phyloP scores from a whole-genome alignment of 345 rosid genomes.

The Gossypium australe region DNA sequence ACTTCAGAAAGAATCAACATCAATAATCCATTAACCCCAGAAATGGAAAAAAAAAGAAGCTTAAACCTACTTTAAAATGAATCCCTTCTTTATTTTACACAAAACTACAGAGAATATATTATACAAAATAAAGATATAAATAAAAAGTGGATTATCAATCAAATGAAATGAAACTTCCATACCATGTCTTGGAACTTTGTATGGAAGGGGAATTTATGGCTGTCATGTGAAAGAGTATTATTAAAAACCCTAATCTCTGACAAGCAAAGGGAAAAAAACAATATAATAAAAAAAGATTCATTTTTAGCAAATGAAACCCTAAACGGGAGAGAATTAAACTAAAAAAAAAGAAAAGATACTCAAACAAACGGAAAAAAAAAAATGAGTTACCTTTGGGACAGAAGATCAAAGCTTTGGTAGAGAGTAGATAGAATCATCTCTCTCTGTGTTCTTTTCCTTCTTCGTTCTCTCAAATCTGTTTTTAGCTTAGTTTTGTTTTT shows the following conservation, averaged over 20 bases:
- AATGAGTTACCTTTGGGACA: not conserved
- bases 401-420: not conserved
- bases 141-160: not conserved
- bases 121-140: not conserved
- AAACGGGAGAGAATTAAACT: not conserved
- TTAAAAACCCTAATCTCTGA: slow-evolving; percentile 13
- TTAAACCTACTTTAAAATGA: not conserved
- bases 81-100: not conserved
- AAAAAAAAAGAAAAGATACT: not conserved
- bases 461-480: not conserved
- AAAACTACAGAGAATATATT: not conserved
- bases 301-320: not conserved
- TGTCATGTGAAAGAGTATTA: not conserved
- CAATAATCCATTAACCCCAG: not conserved
- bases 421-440: not conserved
- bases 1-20: not conserved
- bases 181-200: slow-evolving; percentile 9
- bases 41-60: not conserved
- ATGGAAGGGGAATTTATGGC: slow-evolving; percentile 8
- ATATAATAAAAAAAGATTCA: not conserved
- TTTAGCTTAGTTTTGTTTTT: not conserved
- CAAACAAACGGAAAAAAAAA: not conserved
- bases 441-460: not conserved
- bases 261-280: not conserved
- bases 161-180: slow-evolving; percentile 5